Evolutionary conservation across 129 eudicot species (phyloP), one percentile per base, ranked within the genome.

Genomic region (Pseudognaphalium luteoalbum): DNA sequence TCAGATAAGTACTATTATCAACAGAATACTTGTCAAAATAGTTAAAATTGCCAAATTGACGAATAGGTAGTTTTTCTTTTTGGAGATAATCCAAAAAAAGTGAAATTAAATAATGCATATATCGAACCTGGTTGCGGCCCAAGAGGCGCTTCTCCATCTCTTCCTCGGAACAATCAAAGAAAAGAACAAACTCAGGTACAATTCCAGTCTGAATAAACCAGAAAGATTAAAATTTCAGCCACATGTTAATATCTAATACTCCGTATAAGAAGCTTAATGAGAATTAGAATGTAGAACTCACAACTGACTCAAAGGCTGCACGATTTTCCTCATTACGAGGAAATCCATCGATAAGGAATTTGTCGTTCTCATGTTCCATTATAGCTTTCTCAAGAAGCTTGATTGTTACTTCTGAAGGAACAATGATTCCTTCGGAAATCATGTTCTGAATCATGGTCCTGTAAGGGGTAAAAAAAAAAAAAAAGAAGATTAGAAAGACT

Each of bases 261-360:
- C 28, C 28, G 28, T 25, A 16, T 12, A 73, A 19, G 15, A 7
- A 14, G 37, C 62, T 57, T 37, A 5, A 51, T 51, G 5, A 20
- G 69, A 75, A 17, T 29, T 5, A 29, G 71, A 34, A 5, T 56
- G 47, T 10, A 59, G 52, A 32, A 87, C 98, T 84, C 83, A 94
- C 98, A 68, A 87, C 88, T 51, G 81, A 72, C 85, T 94, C 98
- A 77, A 94, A 94, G 12, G 89, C 87, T 68, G 97, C 97, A 60
- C 98, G 96, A 54, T 94, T 94, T 83, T 94, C 97, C 88, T 94
- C 98, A 60, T 94, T 94, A 74, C 98, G 98, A 37, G 98, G 98
- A 75, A 94, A 94, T 10, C 98, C 98, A 71, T 94, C 98, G 68
- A 94, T 91, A n/a, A 94, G 88, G 78, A 94, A 94, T 37, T 87